These are phyloP conservation scores for Chaetomium globosum DNA, from an alignment of 2,329 filamentous ascomycete species.

Conservation along the genomic window DNA sequence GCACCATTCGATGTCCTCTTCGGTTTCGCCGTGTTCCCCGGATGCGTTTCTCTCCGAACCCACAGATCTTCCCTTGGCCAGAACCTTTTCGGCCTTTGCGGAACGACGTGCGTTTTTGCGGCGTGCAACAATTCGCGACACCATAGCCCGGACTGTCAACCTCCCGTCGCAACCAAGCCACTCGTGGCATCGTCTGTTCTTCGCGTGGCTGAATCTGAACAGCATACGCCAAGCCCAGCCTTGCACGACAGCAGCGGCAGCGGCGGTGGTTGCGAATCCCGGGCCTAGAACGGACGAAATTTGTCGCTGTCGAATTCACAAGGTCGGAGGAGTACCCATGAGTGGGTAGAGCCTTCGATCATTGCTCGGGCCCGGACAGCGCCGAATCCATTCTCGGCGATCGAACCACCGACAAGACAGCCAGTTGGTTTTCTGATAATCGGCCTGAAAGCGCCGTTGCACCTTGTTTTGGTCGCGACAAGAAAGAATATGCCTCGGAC, in stretches of 20 bases:
- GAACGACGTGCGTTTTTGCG: conserved; percentile 1
- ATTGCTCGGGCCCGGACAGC: background rate
- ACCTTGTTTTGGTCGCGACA: background rate
- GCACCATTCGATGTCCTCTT: background rate
- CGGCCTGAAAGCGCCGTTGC: background rate
- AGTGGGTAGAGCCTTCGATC: background rate
- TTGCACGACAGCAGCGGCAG: background rate
- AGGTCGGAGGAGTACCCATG: background rate
- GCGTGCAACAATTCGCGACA: background rate
- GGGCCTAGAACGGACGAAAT: background rate
- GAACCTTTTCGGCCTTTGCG: conserved; percentile 13
- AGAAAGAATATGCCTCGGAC: conserved; percentile 29
- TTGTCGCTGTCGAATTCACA: background rate
- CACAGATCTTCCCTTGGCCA: conserved; percentile 19
- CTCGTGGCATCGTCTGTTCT: background rate
- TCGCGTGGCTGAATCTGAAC: background rate
- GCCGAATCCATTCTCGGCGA: background rate
- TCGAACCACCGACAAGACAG: background rate
- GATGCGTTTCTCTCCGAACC: conserved; percentile 14
- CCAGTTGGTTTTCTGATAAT: background rate
- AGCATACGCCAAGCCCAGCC: background rate
- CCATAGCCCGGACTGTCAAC: background rate
- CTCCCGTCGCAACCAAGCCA: conserved; percentile 5
- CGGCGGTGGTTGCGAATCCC: background rate
- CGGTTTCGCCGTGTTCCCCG: conserved; percentile 11